Base-by-base conservation (phyloP, 2,329 filamentous ascomycete genomes). In the Fusarium cyanostomum region DNA sequence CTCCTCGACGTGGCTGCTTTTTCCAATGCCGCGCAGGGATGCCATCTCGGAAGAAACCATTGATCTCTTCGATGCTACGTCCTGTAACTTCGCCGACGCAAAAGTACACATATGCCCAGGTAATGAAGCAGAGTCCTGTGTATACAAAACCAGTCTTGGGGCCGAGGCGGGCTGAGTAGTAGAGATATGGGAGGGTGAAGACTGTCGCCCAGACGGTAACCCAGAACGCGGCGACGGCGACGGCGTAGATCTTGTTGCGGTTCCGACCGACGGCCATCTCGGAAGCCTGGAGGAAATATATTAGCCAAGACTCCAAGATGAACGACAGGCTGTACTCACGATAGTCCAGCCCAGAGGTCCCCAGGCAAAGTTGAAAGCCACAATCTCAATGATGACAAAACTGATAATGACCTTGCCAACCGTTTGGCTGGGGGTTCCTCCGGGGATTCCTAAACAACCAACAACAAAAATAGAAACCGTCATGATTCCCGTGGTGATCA, bases 181-280 rank as follows among this genome's bases (percentile, higher is more conserved):
- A 80, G 8, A 80, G 64, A 42, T 80, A 80, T 1, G 78, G 77
- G 2, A 72, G 64, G 2, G 74, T 78, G 51, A 79, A 80, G 28
- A 76, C 75, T 11, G 72, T 77, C 21, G 71, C 67, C 78, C 78
- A 80, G 33, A 79, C 74, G 0, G 76, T 79, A 52, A 79, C 68
- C 73, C 73, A 82, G 71, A 82, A 82, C 6, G 71, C 75, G 4
- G 72, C 78, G 1, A 83, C 77, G 1, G 80, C 73, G 5, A 75
- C 56, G 1, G 68, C 66, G 21, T 71, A 71, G 27, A 71, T 71
- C 6, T 71, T 71, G 59, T 71, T 73, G 44, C 78, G 72, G 68
- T 83, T 83, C 12, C 75, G 76, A 5, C 81, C 81, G 21, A 81
- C 79, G 0, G 81, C 77, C 76, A 81, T 79, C 59, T 83, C 81